Percentiles rank a stretch among this genome's conserved stretches.
These are phyloP conservation scores for Bryoglossum gracile DNA, from an alignment of 495 filamentous ascomycete species.

Conservation along the genomic window DNA sequence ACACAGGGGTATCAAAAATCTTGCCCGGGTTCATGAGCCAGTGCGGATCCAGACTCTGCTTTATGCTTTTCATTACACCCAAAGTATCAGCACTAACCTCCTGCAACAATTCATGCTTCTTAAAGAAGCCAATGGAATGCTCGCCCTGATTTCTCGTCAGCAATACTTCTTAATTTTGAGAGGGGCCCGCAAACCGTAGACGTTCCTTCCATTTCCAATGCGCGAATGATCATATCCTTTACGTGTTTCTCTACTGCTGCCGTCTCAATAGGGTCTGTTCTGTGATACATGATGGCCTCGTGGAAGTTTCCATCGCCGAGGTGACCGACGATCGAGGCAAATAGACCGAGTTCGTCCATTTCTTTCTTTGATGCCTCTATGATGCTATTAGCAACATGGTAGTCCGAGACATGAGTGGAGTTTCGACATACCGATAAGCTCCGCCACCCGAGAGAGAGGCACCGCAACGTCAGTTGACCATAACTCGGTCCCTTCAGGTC, in stretches of 20 bases:
- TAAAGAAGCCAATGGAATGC: conserved; percentile 79
- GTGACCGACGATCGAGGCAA: conserved; percentile 71
- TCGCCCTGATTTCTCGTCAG: conserved; percentile 48
- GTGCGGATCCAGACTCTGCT: conserved; percentile 69
- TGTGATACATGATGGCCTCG: conserved; percentile 76
- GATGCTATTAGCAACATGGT: conserved; percentile 1
- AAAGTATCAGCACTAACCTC: conserved; percentile 77
- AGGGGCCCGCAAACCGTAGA: conserved; percentile 49
- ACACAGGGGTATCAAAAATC: conserved; percentile 67
- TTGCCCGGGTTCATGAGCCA: conserved; percentile 92
- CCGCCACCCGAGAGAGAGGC: conserved; percentile 73
- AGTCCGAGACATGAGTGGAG: not conserved
- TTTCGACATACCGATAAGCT: conserved; percentile 55
- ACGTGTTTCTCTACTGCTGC: conserved; percentile 68
- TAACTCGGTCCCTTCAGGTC: conserved; percentile 49
- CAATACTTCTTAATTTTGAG: not conserved
- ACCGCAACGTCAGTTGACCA: conserved; percentile 83
- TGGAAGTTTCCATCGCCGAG: conserved; percentile 92
- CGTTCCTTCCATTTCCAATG: conserved; percentile 87
- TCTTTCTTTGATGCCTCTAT: conserved; percentile 74
- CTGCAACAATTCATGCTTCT: conserved; percentile 63
- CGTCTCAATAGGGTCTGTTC: conserved; percentile 55
- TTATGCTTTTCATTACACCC: conserved; percentile 77
- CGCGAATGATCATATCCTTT: conserved; percentile 77
- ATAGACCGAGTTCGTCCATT: conserved; percentile 70